These are phyloP conservation scores for Crithidia acanthocephali DNA, from an alignment of 208 protist genomes.

Conservation along the genomic window DNA sequence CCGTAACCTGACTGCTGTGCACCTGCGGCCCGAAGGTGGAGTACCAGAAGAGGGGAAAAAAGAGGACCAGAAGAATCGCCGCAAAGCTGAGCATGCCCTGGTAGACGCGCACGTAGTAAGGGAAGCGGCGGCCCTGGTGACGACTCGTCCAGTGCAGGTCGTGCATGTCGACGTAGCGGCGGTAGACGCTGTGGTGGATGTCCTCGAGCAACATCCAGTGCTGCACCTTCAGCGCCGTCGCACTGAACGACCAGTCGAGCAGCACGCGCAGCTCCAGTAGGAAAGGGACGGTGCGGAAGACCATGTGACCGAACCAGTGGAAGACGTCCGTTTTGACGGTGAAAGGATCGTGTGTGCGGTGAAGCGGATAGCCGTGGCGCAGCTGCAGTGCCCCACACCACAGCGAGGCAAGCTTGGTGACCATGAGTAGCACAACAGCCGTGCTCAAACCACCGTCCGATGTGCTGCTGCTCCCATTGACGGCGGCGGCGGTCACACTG, in stretches of 20 bases:
- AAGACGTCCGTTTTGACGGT: conserved; percentile 48
- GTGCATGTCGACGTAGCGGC: conserved; percentile 69
- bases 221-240: conserved; percentile 69
- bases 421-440: conserved; percentile 35
- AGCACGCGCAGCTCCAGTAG: conserved; percentile 76
- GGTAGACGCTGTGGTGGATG: conserved; percentile 63
- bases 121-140: conserved; percentile 46
- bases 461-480: too few species aligned
- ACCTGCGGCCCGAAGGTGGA: conserved; percentile 77
- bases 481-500: too few species aligned
- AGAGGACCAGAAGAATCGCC: conserved; percentile 45
- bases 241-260: conserved; percentile 78
- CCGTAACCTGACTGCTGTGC: conserved; percentile 39
- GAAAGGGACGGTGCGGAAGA: conserved; percentile 69
- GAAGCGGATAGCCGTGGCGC: conserved; percentile 51
- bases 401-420: conserved; percentile 49
- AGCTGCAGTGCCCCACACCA: conserved; percentile 57
- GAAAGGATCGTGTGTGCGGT: conserved; percentile 62
- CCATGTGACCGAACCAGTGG: conserved; percentile 56
- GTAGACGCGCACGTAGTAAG: conserved; percentile 50
- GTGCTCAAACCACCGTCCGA: too few species aligned
- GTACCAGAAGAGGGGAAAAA: conserved; percentile 83
- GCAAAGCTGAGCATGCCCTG: conserved; percentile 66
- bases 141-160: conserved; percentile 56
- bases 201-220: conserved; percentile 88